These are phyloP conservation scores for Aspergillus diversus DNA, from an alignment of 495 filamentous ascomycete species.

Conservation along the genomic window DNA sequence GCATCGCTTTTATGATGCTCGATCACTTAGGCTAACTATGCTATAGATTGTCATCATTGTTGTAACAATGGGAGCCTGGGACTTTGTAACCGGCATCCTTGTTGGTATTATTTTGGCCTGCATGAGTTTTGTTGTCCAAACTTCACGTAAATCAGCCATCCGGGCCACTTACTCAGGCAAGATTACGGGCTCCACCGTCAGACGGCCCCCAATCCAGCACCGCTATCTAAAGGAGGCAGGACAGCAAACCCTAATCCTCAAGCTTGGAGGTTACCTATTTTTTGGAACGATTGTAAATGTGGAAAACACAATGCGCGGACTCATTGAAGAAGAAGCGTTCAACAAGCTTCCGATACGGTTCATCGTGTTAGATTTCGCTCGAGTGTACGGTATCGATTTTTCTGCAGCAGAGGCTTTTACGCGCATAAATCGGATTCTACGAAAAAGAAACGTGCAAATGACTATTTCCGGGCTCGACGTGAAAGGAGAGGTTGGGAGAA, in stretches of 20 bases:
- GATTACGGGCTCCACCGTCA: constrained; percentile 86
- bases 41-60: constrained; percentile 83
- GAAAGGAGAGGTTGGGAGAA: constrained; percentile 72
- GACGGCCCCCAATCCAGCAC: constrained; percentile 86
- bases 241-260: constrained; percentile 83
- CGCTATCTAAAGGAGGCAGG: constrained; percentile 84
- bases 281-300: constrained; percentile 96
- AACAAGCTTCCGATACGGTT: constrained; percentile 77
- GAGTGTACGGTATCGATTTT: constrained; percentile 92
- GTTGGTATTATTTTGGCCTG: constrained; percentile 91
- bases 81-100: constrained; percentile 93
- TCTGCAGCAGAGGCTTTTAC: constrained; percentile 94
- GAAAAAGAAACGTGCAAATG: constrained; percentile 72
- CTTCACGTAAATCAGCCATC: constrained; percentile 84
- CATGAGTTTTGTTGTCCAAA: constrained; percentile 86
- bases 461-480: constrained; percentile 79
- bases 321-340: constrained; percentile 84
- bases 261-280: constrained; percentile 90
- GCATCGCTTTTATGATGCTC: neutral
- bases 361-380: constrained; percentile 84
- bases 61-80: constrained; percentile 92
- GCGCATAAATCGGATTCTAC: constrained; percentile 81
- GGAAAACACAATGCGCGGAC: constrained; percentile 77
- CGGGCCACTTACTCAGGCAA: constrained; percentile 84
- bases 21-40: constrained; percentile 24